Conservation (phyloP, 2,329 filamentous ascomycete genomes). For the Plectosphaerella cucumerina region DNA sequence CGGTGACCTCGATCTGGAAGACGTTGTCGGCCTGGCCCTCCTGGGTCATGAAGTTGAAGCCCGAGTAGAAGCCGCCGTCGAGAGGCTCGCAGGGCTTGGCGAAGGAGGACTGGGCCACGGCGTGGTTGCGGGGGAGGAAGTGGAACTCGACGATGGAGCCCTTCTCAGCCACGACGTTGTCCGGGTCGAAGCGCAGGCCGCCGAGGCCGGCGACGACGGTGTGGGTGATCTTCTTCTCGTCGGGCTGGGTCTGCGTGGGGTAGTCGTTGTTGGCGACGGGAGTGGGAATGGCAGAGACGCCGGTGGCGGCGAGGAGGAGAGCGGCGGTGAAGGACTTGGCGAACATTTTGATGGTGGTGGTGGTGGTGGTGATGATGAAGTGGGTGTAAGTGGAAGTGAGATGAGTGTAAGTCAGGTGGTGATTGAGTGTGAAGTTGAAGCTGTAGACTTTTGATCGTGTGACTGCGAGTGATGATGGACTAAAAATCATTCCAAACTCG, state of each 20-base stretch:
- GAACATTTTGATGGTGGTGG: slow-evolving; percentile 22
- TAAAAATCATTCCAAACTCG: background rate
- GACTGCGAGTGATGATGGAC: background rate
- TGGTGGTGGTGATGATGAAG: background rate
- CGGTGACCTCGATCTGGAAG: slow-evolving; percentile 39
- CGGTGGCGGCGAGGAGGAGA: slow-evolving; percentile 18
- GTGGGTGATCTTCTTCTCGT: slow-evolving; percentile 30
- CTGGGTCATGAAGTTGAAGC: slow-evolving; percentile 35
- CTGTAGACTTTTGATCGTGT: background rate
- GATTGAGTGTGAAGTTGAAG: background rate
- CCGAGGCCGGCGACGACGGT: slow-evolving; percentile 39
- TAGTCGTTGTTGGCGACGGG: slow-evolving; percentile 22
- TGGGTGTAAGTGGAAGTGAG: background rate
- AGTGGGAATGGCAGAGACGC: slow-evolving; percentile 23
- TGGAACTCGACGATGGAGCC: slow-evolving; percentile 52
- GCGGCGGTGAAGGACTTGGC: slow-evolving; percentile 21
- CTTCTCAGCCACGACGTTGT: slow-evolving; percentile 40
- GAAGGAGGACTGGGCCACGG: slow-evolving; percentile 39
- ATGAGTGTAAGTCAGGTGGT: background rate
- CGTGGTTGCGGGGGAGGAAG: slow-evolving; percentile 49
- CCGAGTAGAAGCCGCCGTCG: slow-evolving; percentile 38
- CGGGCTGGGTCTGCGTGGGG: slow-evolving; percentile 2
- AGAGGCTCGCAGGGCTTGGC: slow-evolving; percentile 36
- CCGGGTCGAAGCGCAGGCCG: slow-evolving; percentile 45
- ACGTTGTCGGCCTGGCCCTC: slow-evolving; percentile 32